Conservation (phyloP, 192 early-diverging fungal genomes). For the Podila horticola region DNA sequence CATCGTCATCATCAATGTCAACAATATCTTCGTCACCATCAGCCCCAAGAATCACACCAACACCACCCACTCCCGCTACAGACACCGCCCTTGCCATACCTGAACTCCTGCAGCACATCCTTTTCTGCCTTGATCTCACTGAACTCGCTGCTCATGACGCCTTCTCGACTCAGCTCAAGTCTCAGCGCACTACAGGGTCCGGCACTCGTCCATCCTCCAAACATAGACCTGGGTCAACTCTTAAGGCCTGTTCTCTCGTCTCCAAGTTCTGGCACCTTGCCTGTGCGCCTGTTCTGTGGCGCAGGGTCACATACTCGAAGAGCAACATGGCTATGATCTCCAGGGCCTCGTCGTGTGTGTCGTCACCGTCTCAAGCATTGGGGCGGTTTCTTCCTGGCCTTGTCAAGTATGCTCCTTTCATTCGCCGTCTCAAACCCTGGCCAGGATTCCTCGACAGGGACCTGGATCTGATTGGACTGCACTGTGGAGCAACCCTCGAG, state of each 20-base stretch:
- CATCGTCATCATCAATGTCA: not conserved
- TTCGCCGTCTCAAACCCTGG: constrained; percentile 1
- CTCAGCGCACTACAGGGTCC: not conserved
- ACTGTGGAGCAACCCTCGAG: not conserved
- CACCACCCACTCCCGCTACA: not conserved
- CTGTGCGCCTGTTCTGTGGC: not conserved
- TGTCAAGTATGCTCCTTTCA: not conserved
- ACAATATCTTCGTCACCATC: not conserved
- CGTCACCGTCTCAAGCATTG: not conserved
- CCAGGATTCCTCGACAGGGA: constrained; percentile 3
- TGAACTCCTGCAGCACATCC: not conserved
- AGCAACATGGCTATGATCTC: not conserved
- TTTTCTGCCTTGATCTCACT: not conserved
- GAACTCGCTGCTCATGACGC: not conserved
- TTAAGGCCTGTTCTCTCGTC: not conserved
- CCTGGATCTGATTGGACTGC: not conserved
- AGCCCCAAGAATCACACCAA: not conserved
- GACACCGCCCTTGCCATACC: not conserved
- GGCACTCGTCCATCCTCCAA: not conserved
- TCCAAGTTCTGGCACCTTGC: constrained; percentile 6
- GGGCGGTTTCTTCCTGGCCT: not conserved
- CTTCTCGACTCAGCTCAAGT: not conserved
- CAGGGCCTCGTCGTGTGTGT: not conserved
- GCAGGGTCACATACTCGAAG: not conserved
- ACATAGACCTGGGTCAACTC: not conserved